Percentiles rank a stretch among this genome's conserved stretches.
phyloP scores from a whole-genome alignment of 2,329 filamentous ascomycete genomes.

The Cercospora citrullina region DNA sequence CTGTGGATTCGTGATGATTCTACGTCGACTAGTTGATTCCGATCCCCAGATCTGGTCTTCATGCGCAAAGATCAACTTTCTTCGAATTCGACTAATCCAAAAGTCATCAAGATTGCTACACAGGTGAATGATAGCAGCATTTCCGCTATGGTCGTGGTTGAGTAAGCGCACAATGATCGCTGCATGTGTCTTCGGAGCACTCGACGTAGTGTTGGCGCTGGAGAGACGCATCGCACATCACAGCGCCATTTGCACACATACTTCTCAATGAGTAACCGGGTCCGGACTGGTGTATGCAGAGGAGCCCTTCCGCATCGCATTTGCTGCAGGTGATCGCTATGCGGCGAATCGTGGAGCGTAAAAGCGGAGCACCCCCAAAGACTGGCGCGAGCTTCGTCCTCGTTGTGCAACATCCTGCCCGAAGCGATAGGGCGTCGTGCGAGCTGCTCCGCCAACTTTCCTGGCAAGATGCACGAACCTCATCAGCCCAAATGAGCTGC shows the following conservation, averaged over 20 bases:
- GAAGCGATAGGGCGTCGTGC: neutral
- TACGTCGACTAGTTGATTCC: neutral
- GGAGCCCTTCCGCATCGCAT: neutral
- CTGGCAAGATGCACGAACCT: neutral
- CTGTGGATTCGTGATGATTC: neutral
- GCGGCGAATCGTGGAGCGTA: neutral
- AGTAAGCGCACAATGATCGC: neutral
- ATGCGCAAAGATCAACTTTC: neutral
- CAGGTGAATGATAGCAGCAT: neutral
- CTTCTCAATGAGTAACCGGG: neutral
- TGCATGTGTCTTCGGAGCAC: neutral
- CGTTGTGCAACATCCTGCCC: neutral
- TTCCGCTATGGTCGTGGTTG: neutral
- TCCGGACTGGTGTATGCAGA: neutral
- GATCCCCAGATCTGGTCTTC: neutral
- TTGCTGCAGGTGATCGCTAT: neutral
- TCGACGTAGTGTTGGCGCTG: too few relatives aligned
- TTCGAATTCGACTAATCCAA: neutral
- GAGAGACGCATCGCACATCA: too few relatives aligned
- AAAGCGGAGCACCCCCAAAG: neutral
- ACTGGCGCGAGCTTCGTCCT: neutral
- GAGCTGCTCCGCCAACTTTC: neutral
- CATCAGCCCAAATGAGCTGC: neutral
- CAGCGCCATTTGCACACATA: neutral
- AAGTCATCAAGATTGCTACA: neutral